Base-by-base conservation (phyloP, 2,329 filamentous ascomycete species). In the Westerdykella ornata region DNA sequence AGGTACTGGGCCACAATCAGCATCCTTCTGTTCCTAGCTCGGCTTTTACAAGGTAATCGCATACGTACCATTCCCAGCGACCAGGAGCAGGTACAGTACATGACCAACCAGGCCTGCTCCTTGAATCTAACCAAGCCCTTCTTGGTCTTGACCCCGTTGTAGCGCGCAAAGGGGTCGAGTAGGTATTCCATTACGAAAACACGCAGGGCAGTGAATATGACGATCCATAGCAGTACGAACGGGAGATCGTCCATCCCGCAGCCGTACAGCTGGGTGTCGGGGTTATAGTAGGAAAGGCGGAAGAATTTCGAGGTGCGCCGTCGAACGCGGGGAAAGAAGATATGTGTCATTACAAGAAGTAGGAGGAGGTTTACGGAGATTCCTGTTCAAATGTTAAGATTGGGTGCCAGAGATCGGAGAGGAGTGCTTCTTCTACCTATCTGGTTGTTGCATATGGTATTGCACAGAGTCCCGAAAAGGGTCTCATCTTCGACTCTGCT, bases 31-130 rank as follows among this genome's bases (percentile, higher is more conserved):
- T 22, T 18, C 17, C 13, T 2, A 19, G 11, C 15, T 13, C 8
- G 22, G 8, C 22, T 3, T 26, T 11, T 8, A 9, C 22, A 9
- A 8, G 18, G n/a, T 9, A 19, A 49, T 42, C 41, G 56, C 47
- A 28, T 56, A 61, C 54, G 29, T 74, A 94, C 86, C 74, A 94
- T 76, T 53, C 92, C 92, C 46, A 90, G 71, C 11, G 80, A 75
- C 85, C 88, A 97, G 62, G 89, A 90, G 41, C 82, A 71, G 35
- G 71, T 71, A 66, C 90, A 90, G 70, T 96, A 97, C 34, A 92
- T 67, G 42, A 94, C 70, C 60, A 95, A 74, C 87, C 90, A 97
- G 35, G 83, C 87, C 70, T 98, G 92, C 70, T 98, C 92, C 47
- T 88, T 88, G 68, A 97, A 94, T 44, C 92, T 79, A 37, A 86